Base-by-base conservation (phyloP, 2,329 filamentous ascomycete species). In the Zymoseptoria pseudotritici region DNA sequence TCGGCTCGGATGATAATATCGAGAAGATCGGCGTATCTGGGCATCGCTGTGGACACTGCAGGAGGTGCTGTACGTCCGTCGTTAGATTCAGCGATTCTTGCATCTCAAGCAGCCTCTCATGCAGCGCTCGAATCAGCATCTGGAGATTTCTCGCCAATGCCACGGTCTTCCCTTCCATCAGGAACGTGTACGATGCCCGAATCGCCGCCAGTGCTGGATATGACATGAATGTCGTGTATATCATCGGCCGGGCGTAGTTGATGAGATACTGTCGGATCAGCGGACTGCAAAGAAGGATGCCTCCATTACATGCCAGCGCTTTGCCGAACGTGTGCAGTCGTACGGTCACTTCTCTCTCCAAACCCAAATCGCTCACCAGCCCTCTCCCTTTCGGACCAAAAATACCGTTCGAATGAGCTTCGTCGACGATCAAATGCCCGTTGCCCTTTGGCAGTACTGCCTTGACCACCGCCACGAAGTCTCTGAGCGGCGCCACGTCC, bases 201-300 rank as follows among this genome's bases (percentile, higher is more conserved):
- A 89, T 85, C 13, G 81, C 80, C 0, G 82, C 82, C 1, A 89
- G 77, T 1, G 81, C 79, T 0, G 86, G 82, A 50, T 84, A 83
- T 0, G 84, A 80, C 74, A 89, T 80, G 29, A 86, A 86, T 0
- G 87, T 90, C 0, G 87, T 90, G 71, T 90, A 91, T 58, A 91
- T 90, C 50, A 91, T 74, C 1, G 82, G 85, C n/a, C 87, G 82
- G 0, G 88, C 87, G 68, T 91, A 91, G 69, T 91, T 91, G 72
- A 90, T 82, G 56, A 91, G 77, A 63, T 90, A 90, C 1, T 82
- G 74, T 22, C 86, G 77, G 0, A 84, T 82, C 0, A 80, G 73
- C 0, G 79, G 71, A 1, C 84, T 83, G 69, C 86, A 89, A 0
- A 91, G 77, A 1, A 90, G 75, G 20, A 86, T 78, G 1, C 83